A percentile compares a stretch with the other conserved stretches of the same genome.
These are phyloP conservation scores for Pseudogymnoascus sp. DNA, from an alignment of 2,329 filamentous ascomycete species.

Conservation along the genomic window DNA sequence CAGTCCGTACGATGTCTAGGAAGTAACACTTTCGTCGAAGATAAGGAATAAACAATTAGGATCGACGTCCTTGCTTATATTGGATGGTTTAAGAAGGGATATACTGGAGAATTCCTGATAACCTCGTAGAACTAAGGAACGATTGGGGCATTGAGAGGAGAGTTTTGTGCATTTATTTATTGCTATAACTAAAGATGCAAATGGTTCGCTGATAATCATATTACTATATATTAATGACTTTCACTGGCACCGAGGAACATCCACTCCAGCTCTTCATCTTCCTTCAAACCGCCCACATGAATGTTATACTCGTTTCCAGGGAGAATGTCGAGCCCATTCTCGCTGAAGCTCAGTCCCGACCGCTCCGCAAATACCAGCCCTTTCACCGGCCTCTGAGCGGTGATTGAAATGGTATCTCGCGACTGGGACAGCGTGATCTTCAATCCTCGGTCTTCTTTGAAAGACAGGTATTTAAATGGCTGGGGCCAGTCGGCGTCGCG, in stretches of 20 bases:
- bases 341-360: slow-evolving; percentile 45
- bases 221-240: not conserved
- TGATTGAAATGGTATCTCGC: slow-evolving; percentile 37
- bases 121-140: too few relatives aligned
- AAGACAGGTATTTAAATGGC: slow-evolving; percentile 54
- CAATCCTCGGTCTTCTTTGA: slow-evolving; percentile 47
- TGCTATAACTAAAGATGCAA: too few relatives aligned
- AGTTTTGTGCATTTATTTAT: too few relatives aligned
- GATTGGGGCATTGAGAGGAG: too few relatives aligned
- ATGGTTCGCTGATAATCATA: too few relatives aligned
- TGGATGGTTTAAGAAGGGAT: too few relatives aligned
- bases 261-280: not conserved
- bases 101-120: too few relatives aligned
- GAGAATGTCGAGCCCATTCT: slow-evolving; percentile 56
- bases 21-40: too few relatives aligned
- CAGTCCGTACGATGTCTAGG: too few relatives aligned
- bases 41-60: too few relatives aligned
- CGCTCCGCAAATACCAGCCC: slow-evolving; percentile 49
- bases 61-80: not conserved
- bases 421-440: slow-evolving; percentile 36
- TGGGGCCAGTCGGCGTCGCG: slow-evolving; percentile 60
- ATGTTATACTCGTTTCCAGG: slow-evolving; percentile 47
- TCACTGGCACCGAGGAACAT: not conserved
- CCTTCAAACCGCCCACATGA: not conserved
- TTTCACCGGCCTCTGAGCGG: slow-evolving; percentile 49